phyloP scores from a whole-genome alignment of 1,284 basidiomycete genomes.

The Pseudozyma sp. region DNA sequence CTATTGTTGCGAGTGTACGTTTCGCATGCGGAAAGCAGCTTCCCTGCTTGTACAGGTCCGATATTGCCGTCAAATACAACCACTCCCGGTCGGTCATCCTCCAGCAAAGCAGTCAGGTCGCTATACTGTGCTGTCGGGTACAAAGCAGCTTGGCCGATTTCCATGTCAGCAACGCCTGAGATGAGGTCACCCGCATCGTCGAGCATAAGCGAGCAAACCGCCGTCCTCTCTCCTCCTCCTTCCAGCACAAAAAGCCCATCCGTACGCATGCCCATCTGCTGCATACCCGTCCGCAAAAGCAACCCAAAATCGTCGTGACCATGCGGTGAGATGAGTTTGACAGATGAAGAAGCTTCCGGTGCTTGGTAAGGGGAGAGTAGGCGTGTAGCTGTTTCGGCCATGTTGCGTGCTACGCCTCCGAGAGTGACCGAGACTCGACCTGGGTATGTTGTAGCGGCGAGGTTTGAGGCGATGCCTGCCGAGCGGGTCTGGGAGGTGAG shows the following conservation, averaged over 20 bases:
- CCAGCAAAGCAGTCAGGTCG: slow-evolving; percentile 1
- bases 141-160: slow-evolving; percentile 25
- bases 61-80: slow-evolving; percentile 48
- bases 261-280: slow-evolving; percentile 78
- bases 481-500: slow-evolving; percentile 52
- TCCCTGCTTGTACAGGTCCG: slow-evolving; percentile 43
- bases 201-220: slow-evolving; percentile 87
- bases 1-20: slow-evolving; percentile 67
- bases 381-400: slow-evolving; percentile 87
- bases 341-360: slow-evolving; percentile 13
- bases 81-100: slow-evolving; percentile 9
- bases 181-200: slow-evolving; percentile 79
- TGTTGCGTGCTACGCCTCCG: slow-evolving; percentile 93
- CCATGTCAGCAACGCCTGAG: slow-evolving; percentile 92
- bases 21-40: slow-evolving; percentile 48
- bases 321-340: slow-evolving; percentile 70
- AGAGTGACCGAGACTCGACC: slow-evolving; percentile 80
- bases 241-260: slow-evolving; percentile 77
- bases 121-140: background rate
- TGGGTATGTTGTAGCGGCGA: slow-evolving; percentile 77
- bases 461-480: slow-evolving; percentile 5
- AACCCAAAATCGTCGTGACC: slow-evolving; percentile 67
- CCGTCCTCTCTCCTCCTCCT: slow-evolving; percentile 72
- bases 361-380: slow-evolving; percentile 71
- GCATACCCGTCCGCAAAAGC: slow-evolving; percentile 75